These are phyloP conservation scores for Apiospora saccharicola DNA, from an alignment of 2,329 filamentous ascomycete genomes.

Conservation along the genomic window DNA sequence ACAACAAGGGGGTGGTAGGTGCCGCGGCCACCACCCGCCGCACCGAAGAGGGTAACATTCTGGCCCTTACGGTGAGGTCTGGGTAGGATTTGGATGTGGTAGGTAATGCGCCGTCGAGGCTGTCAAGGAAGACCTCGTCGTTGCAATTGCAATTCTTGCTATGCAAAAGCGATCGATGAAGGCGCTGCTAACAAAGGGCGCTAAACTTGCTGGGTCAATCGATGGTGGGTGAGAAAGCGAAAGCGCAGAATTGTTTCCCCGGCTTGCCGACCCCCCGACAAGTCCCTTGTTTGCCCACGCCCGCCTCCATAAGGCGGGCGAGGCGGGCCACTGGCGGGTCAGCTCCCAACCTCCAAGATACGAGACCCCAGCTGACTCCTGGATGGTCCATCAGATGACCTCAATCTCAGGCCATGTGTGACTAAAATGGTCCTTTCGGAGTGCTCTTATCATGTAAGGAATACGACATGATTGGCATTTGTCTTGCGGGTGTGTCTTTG, in stretches of 20 bases:
- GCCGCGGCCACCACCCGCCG: slow-evolving; percentile 60
- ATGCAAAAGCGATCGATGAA: slow-evolving; percentile 17
- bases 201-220: slow-evolving; percentile 8
- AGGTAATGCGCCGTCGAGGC: neutral
- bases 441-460: slow-evolving; percentile 17
- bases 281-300: neutral
- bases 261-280: slow-evolving; percentile 13
- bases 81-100: neutral
- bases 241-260: slow-evolving; percentile 19
- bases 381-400: neutral
- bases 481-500: neutral
- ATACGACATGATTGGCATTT: neutral
- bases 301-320: neutral
- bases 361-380: neutral
- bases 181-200: slow-evolving; percentile 1
- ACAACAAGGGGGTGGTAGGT: slow-evolving; percentile 54
- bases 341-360: neutral
- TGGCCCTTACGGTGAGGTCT: neutral
- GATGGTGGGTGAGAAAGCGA: neutral
- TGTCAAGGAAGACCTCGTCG: slow-evolving; percentile 17
- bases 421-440: neutral
- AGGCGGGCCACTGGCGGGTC: no score
- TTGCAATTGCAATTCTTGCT: slow-evolving; percentile 13
- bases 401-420: neutral
- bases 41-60: slow-evolving; percentile 64